A percentile compares a stretch with the other conserved stretches of the same genome.
Evolutionary conservation across 1,284 basidiomycete species (phyloP).

Genomic region (Laetiporus sulphureus): DNA sequence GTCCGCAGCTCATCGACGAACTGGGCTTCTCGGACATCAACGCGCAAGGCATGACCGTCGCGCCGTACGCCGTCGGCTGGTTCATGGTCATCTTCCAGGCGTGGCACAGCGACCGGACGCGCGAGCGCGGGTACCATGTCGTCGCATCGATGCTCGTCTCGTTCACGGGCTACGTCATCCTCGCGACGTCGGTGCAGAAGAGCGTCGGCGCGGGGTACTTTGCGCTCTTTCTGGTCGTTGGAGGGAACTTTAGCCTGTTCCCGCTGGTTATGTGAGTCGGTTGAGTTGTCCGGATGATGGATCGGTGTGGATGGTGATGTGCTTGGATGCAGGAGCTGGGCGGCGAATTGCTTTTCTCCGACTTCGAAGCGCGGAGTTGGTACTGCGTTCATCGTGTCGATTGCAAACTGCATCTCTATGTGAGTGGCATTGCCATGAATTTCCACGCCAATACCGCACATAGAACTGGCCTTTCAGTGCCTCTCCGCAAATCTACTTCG

Average conservation of each 20-base stretch:
- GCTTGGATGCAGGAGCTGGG: conserved; percentile 41
- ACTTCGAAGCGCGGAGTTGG: conserved; percentile 53
- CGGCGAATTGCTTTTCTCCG: conserved; percentile 47
- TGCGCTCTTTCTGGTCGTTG: conserved; percentile 48
- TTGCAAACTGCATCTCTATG: conserved; percentile 52
- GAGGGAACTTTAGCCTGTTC: conserved; percentile 47
- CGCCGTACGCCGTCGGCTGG: conserved; percentile 48
- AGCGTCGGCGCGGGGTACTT: conserved; percentile 49
- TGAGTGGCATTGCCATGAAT: conserved; percentile 19
- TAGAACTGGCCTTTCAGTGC: conserved; percentile 28
- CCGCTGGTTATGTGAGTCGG: conserved; percentile 45
- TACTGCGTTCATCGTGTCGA: conserved; percentile 51
- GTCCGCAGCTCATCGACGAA: conserved; percentile 45
- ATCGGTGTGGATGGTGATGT: conserved; percentile 1
- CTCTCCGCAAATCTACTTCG: conserved; percentile 53
- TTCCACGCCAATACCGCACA: neutral
- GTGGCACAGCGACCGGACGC: conserved; percentile 45
- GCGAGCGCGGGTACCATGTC: conserved; percentile 48
- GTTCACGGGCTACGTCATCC: conserved; percentile 43
- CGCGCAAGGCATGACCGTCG: conserved; percentile 49
- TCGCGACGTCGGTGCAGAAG: conserved; percentile 42
- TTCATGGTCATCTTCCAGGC: conserved; percentile 46
- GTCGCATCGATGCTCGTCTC: conserved; percentile 39
- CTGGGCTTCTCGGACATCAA: conserved; percentile 49
- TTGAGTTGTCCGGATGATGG: neutral